phyloP scores from a whole-genome alignment of 2,329 filamentous ascomycete species.

The Knoxdaviesia proteae region DNA sequence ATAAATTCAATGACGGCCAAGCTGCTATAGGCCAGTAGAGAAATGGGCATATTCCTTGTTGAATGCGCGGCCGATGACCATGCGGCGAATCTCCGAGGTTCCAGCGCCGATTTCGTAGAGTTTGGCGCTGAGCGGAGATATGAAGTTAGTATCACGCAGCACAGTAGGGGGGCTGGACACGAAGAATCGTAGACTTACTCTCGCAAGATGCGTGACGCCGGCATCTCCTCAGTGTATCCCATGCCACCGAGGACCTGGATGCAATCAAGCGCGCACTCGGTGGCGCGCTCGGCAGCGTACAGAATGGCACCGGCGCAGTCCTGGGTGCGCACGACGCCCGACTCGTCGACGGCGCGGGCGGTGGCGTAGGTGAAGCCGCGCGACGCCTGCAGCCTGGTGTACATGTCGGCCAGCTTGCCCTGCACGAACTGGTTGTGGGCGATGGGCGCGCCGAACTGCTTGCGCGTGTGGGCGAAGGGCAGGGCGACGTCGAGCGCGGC shows the following conservation, averaged over 20 bases:
- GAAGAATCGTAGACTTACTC: constrained; percentile 24
- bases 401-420: constrained; percentile 90
- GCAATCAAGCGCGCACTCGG: constrained; percentile 67
- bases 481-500: constrained; percentile 67
- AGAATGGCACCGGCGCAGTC: constrained; percentile 90
- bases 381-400: constrained; percentile 73
- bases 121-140: constrained; percentile 29
- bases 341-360: constrained; percentile 60
- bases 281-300: constrained; percentile 79
- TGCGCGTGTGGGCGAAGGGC: constrained; percentile 73
- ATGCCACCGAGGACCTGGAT: constrained; percentile 88
- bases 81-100: constrained; percentile 79
- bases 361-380: constrained; percentile 76
- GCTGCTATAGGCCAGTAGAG: no score
- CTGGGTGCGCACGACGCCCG: constrained; percentile 54
- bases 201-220: constrained; percentile 64
- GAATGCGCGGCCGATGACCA: constrained; percentile 84
- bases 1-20: no score
- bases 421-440: constrained; percentile 87
- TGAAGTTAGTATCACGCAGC: constrained; percentile 11
- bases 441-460: constrained; percentile 73
- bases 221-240: constrained; percentile 91
- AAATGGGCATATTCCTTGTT: constrained; percentile 55
- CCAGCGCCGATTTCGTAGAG: constrained; percentile 95
- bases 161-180: neutral